A percentile compares a stretch with the other conserved stretches of the same genome.
phyloP scores from a whole-genome alignment of 2,329 filamentous ascomycete species.

The Fusarium sp. region DNA sequence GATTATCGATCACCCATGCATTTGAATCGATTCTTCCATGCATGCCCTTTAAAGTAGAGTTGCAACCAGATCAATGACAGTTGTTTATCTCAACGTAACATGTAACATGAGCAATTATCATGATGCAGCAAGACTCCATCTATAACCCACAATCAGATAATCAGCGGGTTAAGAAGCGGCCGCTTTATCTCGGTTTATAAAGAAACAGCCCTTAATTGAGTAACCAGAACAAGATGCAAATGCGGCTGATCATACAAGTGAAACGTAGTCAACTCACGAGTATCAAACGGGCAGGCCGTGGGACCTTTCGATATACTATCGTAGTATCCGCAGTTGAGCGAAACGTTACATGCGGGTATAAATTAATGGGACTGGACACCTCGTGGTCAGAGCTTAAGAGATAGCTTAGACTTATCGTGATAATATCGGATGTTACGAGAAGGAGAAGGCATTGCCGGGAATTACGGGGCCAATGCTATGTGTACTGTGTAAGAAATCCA shows the following conservation, averaged over 20 bases:
- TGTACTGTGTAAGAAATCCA: not conserved
- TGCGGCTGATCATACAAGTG: not conserved
- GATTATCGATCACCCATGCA: constrained; percentile 1
- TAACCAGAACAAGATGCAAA: not conserved
- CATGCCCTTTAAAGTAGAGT: constrained; percentile 2
- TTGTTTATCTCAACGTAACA: not conserved
- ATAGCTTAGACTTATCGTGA: constrained; percentile 12
- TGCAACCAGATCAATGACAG: constrained; percentile 2
- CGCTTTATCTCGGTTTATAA: constrained; percentile 11
- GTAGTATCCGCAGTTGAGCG: constrained; percentile 22
- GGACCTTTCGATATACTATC: constrained; percentile 9
- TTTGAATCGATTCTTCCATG: not conserved
- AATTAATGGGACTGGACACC: constrained; percentile 11
- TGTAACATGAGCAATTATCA: not conserved
- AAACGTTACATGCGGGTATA: constrained; percentile 39
- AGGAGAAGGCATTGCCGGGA: constrained; percentile 7
- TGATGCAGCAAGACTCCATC: constrained; percentile 3
- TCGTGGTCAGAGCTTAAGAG: constrained; percentile 20
- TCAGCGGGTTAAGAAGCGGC: not conserved
- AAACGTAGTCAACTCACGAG: constrained; percentile 2
- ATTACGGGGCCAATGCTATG: constrained; percentile 15
- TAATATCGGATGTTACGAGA: constrained; percentile 21
- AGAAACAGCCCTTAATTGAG: not conserved
- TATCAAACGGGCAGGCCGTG: not conserved
- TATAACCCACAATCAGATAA: not conserved